Conservation (phyloP, 306 rosid species). For the Quercus berberidifolia region DNA sequence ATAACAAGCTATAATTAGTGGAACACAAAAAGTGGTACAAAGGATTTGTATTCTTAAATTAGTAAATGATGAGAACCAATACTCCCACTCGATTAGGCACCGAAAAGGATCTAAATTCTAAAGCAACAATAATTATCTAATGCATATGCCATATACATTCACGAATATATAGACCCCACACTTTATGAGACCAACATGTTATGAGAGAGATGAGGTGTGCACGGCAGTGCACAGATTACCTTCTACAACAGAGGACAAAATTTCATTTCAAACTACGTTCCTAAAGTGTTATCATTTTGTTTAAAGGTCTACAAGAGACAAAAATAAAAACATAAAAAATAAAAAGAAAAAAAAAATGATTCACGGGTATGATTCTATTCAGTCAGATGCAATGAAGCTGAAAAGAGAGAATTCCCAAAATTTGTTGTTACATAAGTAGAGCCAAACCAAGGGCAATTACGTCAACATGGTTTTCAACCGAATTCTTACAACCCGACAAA, state of each 20-base stretch:
- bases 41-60: too few species aligned
- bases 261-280: not conserved
- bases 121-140: too few species aligned
- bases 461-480: not conserved
- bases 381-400: slow-evolving; percentile 32
- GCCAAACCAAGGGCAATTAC: slow-evolving; percentile 15
- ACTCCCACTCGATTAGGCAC: not conserved
- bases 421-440: slow-evolving; percentile 3
- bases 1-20: too few species aligned
- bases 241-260: not conserved
- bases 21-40: rapidly evolving
- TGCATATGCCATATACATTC: too few species aligned
- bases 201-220: too few species aligned
- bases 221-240: too few species aligned
- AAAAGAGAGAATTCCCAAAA: not conserved
- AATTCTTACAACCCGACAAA: slow-evolving; percentile 20
- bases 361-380: slow-evolving; percentile 83
- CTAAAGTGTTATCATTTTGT: not conserved
- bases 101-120: not conserved
- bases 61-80: too few species aligned
- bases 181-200: too few species aligned
- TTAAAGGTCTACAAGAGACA: not conserved
- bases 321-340: not conserved
- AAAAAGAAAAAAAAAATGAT: slow-evolving; percentile 8
- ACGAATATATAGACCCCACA: too few species aligned